These are phyloP conservation scores for Cicer yamashitae DNA, from an alignment of 306 rosid species.

Conservation along the genomic window DNA sequence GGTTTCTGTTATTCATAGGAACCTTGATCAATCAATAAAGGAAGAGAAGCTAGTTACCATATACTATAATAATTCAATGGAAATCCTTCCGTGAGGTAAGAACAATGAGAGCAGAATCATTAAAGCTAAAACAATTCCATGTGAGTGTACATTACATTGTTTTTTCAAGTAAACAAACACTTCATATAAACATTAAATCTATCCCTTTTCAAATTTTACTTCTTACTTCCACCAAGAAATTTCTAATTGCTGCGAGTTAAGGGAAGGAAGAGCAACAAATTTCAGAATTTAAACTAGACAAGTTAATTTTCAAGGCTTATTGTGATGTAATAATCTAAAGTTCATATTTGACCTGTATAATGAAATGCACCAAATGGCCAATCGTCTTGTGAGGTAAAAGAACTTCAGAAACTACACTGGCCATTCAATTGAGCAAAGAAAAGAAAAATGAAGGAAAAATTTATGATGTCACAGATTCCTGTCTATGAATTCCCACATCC, in stretches of 20 bases:
- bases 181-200: no score
- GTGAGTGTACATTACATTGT: constrained; percentile 11
- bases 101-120: not conserved
- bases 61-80: no score
- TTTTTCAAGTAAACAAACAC: no score
- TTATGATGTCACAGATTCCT: constrained; percentile 62
- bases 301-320: constrained; percentile 17
- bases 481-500: constrained; percentile 93
- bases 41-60: no score
- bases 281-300: constrained; percentile 22
- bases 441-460: constrained; percentile 35
- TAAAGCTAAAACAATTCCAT: not conserved
- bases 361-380: constrained; percentile 33
- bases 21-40: no score
- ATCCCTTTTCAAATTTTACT: no score
- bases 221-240: no score
- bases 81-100: no score
- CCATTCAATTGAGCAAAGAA: constrained; percentile 37
- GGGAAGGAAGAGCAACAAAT: constrained; percentile 6
- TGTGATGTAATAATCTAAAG: constrained; percentile 28
- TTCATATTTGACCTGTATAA: constrained; percentile 19
- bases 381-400: constrained; percentile 5
- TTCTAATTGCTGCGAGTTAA: no score
- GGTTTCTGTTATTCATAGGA: no score
- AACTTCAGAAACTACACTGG: constrained; percentile 34